Percentiles rank a stretch among this genome's conserved stretches.
phyloP scores from a whole-genome alignment of 2,329 filamentous ascomycete species.

The Fusarium paranaense region DNA sequence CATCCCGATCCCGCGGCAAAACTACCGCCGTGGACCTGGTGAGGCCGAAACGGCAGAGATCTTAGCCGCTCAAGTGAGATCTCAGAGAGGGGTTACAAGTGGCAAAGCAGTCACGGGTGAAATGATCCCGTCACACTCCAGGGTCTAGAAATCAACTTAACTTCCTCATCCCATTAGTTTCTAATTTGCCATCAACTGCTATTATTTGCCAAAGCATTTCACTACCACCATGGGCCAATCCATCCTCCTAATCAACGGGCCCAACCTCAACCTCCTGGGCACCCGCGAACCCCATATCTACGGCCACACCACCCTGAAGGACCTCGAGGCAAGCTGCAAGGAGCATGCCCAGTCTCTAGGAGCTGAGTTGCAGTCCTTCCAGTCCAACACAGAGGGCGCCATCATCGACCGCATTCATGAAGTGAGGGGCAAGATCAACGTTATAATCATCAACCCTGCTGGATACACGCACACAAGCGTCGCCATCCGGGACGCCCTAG shows the following conservation, averaged over 20 bases:
- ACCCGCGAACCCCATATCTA: slow-evolving; percentile 79
- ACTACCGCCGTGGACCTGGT: no score
- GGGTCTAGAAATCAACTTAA: background rate
- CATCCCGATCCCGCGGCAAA: no score
- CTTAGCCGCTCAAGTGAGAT: no score
- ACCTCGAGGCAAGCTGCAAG: slow-evolving; percentile 61
- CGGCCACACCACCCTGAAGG: slow-evolving; percentile 73
- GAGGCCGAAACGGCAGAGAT: no score
- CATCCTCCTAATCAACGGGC: slow-evolving; percentile 80
- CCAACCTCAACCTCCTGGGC: slow-evolving; percentile 82
- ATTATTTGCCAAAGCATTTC: no score
- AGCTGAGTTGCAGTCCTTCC: slow-evolving; percentile 67
- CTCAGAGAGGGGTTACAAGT: no score
- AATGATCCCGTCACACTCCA: no score
- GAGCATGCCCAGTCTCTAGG: slow-evolving; percentile 61
- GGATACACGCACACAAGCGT: slow-evolving; percentile 80
- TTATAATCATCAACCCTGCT: slow-evolving; percentile 78
- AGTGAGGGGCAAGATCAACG: slow-evolving; percentile 63
- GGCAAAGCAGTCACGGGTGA: no score
- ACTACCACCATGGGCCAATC: slow-evolving; percentile 10
- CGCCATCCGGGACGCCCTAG: slow-evolving; percentile 75
- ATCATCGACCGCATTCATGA: slow-evolving; percentile 78
- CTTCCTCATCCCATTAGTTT: background rate
- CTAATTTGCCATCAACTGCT: background rate
- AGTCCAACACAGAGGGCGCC: slow-evolving; percentile 81